A percentile compares a stretch with the other conserved stretches of the same genome.
These are phyloP conservation scores for Xylariaceae sp. DNA, from an alignment of 2,329 filamentous ascomycete genomes.

Conservation along the genomic window DNA sequence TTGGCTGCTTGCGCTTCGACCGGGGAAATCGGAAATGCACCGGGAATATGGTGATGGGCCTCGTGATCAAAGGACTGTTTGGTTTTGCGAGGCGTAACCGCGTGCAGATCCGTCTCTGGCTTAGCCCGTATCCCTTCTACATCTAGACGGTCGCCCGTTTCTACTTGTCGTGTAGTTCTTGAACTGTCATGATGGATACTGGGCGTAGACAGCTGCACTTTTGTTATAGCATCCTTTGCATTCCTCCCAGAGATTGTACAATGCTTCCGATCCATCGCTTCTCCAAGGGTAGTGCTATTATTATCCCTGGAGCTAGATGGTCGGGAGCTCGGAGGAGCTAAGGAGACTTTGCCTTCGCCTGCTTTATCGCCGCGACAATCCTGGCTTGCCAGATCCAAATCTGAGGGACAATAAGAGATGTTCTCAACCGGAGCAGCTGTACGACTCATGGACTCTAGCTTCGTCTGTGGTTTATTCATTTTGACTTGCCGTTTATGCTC, in stretches of 20 bases:
- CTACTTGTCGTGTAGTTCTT: not conserved
- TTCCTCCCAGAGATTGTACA: not conserved
- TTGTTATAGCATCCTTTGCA: not conserved
- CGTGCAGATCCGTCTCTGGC: not conserved
- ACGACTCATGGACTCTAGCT: not conserved
- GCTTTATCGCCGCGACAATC: not conserved
- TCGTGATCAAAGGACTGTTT: conserved; percentile 9
- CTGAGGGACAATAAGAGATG: not conserved
- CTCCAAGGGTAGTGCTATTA: not conserved
- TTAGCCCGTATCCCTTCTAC: not conserved
- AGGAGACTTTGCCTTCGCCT: conserved; percentile 4
- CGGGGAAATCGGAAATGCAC: conserved; percentile 30
- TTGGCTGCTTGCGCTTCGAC: not conserved
- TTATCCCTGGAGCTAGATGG: conserved; percentile 1
- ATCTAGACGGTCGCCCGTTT: not conserved
- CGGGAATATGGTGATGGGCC: conserved; percentile 11
- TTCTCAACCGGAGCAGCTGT: not conserved
- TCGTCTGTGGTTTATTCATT: conserved; percentile 19
- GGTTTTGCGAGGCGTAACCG: conserved; percentile 1
- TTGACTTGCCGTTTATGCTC: conserved; percentile 42
- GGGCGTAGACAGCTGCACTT: not conserved
- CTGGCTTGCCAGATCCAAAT: not conserved
- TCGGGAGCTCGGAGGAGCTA: not conserved
- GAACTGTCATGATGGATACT: not conserved
- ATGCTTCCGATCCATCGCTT: not conserved